These are phyloP conservation scores for Clavaria fumosa DNA, from an alignment of 768 basidiomycete species.

Conservation along the genomic window DNA sequence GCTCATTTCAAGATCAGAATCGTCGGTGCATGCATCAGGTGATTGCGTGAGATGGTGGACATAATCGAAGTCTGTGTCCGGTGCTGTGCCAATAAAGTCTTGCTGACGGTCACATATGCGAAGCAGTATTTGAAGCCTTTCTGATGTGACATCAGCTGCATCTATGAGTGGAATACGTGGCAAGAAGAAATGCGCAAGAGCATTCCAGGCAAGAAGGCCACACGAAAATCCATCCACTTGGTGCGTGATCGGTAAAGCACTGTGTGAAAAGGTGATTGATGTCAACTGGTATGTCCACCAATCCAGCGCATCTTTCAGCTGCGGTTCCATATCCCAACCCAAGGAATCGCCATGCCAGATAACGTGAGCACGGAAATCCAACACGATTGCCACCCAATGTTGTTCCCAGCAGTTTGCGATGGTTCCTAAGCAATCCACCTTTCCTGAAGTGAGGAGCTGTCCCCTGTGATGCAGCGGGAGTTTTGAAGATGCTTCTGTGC, in stretches of 20 bases:
- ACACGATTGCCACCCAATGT: conserved; percentile 11
- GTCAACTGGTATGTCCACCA: conserved; percentile 12
- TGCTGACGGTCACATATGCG: conserved; percentile 4
- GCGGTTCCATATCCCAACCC: conserved; percentile 5
- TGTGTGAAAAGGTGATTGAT: conserved; percentile 3
- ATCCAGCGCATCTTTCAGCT: conserved; percentile 5
- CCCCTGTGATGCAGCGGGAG: not conserved
- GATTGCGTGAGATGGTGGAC: too few relatives aligned
- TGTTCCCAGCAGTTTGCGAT: conserved; percentile 7
- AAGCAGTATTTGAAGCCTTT: conserved; percentile 9
- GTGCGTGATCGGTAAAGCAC: conserved; percentile 9
- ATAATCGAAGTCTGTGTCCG: too few relatives aligned
- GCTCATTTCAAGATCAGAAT: too few relatives aligned
- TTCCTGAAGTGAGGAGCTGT: conserved; percentile 4
- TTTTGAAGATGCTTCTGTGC: not conserved
- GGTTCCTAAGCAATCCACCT: conserved; percentile 5
- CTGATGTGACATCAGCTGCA: conserved; percentile 3
- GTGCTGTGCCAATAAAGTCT: too few relatives aligned
- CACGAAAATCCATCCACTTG: conserved; percentile 12
- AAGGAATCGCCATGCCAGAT: conserved; percentile 11
- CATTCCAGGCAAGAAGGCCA: conserved; percentile 12
- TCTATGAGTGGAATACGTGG: not conserved
- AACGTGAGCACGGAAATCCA: conserved; percentile 8
- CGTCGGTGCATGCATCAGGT: too few relatives aligned
- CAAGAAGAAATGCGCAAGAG: conserved; percentile 7